These are phyloP conservation scores for Jacaranda mimosifolia DNA, from an alignment of 257 asterid species.

Conservation along the genomic window DNA sequence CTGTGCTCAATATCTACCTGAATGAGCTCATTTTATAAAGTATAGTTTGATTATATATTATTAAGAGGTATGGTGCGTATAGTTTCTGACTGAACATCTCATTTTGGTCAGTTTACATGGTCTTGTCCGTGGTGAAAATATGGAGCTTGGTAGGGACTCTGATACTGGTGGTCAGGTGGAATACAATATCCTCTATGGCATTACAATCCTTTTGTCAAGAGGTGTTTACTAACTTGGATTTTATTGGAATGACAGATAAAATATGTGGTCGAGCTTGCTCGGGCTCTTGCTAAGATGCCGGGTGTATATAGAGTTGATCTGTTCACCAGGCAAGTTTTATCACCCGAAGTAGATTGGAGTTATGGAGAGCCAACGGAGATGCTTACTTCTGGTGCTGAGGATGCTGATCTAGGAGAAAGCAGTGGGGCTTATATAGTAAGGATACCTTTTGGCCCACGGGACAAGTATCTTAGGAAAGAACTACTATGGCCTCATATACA, in stretches of 20 bases:
- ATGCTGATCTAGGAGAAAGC: slow-evolving; percentile 74
- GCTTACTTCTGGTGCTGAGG: slow-evolving; percentile 68
- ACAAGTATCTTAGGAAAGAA: slow-evolving; percentile 75
- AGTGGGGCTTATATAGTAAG: slow-evolving; percentile 81
- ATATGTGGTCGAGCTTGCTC: slow-evolving; percentile 84
- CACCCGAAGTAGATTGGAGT: slow-evolving; percentile 89
- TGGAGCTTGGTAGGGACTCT: slow-evolving; percentile 96
- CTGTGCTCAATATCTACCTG: background rate
- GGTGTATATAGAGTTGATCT: slow-evolving; percentile 85
- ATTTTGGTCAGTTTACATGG: slow-evolving; percentile 73
- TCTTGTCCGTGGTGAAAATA: slow-evolving; percentile 85
- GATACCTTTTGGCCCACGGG: slow-evolving; percentile 83
- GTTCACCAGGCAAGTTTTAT: slow-evolving; percentile 79
- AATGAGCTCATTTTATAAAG: background rate
- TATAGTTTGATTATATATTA: background rate
- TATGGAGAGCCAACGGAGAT: slow-evolving; percentile 88
- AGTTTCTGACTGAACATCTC: slow-evolving; percentile 27
- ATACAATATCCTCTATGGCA: background rate
- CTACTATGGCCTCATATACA: slow-evolving; percentile 81
- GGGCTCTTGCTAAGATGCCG: slow-evolving; percentile 80
- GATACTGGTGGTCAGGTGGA: slow-evolving; percentile 93
- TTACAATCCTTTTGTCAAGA: background rate
- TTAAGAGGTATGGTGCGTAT: background rate
- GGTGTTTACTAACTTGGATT: slow-evolving; percentile 13
- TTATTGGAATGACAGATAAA: slow-evolving; percentile 59